phyloP scores from a whole-genome alignment of 257 asterid genomes.

The Pogostemon cablin region DNA sequence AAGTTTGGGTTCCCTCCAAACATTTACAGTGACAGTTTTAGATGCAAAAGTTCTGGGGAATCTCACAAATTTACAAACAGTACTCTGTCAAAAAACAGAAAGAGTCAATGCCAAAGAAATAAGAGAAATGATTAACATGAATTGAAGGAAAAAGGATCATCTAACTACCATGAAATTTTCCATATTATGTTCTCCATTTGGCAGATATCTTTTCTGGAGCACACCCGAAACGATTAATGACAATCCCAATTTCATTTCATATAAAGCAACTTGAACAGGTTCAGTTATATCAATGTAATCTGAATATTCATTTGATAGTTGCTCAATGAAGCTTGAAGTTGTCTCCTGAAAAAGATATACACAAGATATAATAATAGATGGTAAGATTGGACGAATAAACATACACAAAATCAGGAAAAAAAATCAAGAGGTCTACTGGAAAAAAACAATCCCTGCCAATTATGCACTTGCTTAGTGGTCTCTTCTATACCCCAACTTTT shows the following conservation, averaged over 20 bases:
- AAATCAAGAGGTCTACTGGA: constrained; percentile 11
- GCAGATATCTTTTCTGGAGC: constrained; percentile 37
- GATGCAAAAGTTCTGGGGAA: constrained; percentile 71
- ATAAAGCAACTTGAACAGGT: constrained; percentile 79
- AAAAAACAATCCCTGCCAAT: constrained; percentile 73
- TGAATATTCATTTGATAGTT: constrained; percentile 62
- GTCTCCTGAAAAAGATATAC: constrained; percentile 52
- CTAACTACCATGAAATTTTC: constrained; percentile 54
- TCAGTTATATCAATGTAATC: constrained; percentile 70
- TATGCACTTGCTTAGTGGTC: constrained; percentile 48
- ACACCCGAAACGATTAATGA: constrained; percentile 62
- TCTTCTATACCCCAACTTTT: constrained; percentile 40
- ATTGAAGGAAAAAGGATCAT: constrained; percentile 20
- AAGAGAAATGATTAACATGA: constrained; percentile 2
- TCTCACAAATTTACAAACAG: constrained; percentile 63
- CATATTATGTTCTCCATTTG: constrained; percentile 47
- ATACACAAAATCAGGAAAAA: constrained; percentile 6
- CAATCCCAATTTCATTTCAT: constrained; percentile 88
- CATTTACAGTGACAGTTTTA: constrained; percentile 41
- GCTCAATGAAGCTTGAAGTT: constrained; percentile 61
- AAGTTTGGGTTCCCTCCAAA: constrained; percentile 39
- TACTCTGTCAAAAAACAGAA: constrained; percentile 40
- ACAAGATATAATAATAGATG: neutral
- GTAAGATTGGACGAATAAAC: constrained; percentile 23
- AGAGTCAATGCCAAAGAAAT: constrained; percentile 32